Base-by-base conservation (phyloP, 2,329 filamentous ascomycete species). In the Alternaria triticina region DNA sequence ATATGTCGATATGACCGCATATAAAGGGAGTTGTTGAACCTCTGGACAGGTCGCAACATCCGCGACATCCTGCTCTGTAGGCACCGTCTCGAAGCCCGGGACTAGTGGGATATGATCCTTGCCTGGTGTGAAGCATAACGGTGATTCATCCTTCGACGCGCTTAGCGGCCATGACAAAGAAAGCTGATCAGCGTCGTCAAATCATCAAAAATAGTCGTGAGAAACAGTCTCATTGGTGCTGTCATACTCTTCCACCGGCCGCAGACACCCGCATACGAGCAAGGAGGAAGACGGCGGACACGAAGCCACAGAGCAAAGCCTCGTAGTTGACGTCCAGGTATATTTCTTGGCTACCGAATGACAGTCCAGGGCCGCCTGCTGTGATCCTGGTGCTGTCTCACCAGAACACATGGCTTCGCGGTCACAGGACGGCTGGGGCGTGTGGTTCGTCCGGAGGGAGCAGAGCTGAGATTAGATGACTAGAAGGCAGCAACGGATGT, bases 351-450 rank as follows among this genome's bases (percentile, higher is more conserved):
- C 57, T 45, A 20, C 52, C 65, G 51, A 69, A 64, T 66, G 30
- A 54, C 36, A 51, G 12, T 17, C 57, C 22, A 43, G 33, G 22
- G 40, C 13, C 11, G 15, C n/a, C 23, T 33, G 22, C 50, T 36
- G 13, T 44, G n/a, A 49, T n/a, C 59, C 54, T 57, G 43, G 63
- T 27, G 30, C 44, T 67, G 65, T 67, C 63, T 68, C 55, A 65
- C 57, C 50, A n/a, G 44, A 40, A 56, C 56, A 60, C 62, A 62
- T 65, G 55, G 59, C 36, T 61, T 8, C 49, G 33, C 23, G 22
- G 47, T 44, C 55, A 51, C 28, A 25, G 30, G 49, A 57, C 56
- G 52, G 47, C 17, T 63, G 57, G 63, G 57, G 63, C 62, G 44
- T 68, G 44, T 63, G 65, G 59, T 61, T 63, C 61, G 65, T 22